Evolutionary conservation across 495 filamentous ascomycete species (phyloP).

Genomic region (Aspergillus sclerotioniger): DNA sequence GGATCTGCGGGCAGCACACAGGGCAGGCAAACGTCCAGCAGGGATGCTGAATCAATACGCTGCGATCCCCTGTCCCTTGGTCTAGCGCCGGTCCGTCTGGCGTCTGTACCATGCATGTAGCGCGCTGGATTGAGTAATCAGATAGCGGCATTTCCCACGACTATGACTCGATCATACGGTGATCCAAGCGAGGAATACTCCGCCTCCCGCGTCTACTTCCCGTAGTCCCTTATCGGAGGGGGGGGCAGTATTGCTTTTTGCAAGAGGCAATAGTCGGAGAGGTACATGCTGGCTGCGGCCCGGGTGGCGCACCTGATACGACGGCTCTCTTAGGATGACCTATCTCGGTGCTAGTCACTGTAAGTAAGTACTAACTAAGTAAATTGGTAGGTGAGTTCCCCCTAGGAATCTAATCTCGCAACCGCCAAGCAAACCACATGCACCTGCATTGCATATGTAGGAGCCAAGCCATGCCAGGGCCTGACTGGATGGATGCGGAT

Average conservation of each 20-base stretch:
- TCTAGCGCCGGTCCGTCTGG: neutral
- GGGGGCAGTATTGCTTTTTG: neutral
- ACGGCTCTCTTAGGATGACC: no score
- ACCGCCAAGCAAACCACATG: no score
- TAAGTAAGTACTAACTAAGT: no score
- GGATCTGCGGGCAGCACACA: no score
- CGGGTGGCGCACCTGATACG: no score
- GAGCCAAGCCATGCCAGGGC: no score
- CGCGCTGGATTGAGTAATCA: neutral
- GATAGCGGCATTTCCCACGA: neutral
- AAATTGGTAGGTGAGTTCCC: no score
- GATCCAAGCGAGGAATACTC: neutral
- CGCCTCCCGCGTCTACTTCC: neutral
- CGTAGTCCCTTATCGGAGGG: neutral
- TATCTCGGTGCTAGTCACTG: no score
- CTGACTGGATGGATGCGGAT: neutral
- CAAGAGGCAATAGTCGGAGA: neutral
- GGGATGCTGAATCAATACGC: neutral
- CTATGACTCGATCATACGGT: neutral
- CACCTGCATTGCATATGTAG: no score
- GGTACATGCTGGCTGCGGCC: neutral
- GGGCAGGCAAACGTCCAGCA: no score
- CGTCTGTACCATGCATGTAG: neutral
- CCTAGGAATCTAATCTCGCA: no score
- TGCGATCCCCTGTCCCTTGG: neutral